These are phyloP conservation scores for Mortierella sp. DNA, from an alignment of 371 early-diverging fungal genomes.

Conservation along the genomic window DNA sequence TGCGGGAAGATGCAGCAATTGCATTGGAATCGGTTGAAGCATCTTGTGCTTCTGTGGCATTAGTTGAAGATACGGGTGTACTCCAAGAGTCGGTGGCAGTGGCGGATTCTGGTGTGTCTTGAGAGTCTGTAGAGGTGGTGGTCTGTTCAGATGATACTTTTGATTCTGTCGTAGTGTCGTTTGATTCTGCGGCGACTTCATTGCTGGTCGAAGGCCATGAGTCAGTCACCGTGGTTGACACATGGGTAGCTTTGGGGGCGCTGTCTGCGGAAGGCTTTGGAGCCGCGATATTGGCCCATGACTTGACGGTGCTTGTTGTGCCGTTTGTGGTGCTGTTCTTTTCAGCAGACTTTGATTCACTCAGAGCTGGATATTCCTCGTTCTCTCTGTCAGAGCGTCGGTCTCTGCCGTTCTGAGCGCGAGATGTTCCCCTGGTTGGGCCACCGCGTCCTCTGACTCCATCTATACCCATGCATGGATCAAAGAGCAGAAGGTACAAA, in stretches of 20 bases:
- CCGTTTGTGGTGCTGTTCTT: slow-evolving; percentile 6
- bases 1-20: slow-evolving; percentile 21
- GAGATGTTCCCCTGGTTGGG: slow-evolving; percentile 53
- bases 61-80: slow-evolving; percentile 1
- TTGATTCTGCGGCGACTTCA: slow-evolving; percentile 3
- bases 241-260: neutral
- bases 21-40: slow-evolving; percentile 11
- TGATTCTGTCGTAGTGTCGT: slow-evolving; percentile 24
- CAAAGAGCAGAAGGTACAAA: neutral
- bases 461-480: slow-evolving; percentile 11
- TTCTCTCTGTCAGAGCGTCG: slow-evolving; percentile 25
- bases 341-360: slow-evolving; percentile 13
- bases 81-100: slow-evolving; percentile 12
- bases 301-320: slow-evolving; percentile 17
- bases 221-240: slow-evolving; percentile 8
- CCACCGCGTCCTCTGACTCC: slow-evolving; percentile 61
- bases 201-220: slow-evolving; percentile 9
- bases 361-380: slow-evolving; percentile 16
- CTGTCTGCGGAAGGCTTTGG: neutral
- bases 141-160: slow-evolving; percentile 13
- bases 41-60: slow-evolving; percentile 49
- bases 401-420: slow-evolving; percentile 34
- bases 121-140: neutral
- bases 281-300: slow-evolving; percentile 47
- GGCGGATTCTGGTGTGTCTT: slow-evolving; percentile 2